Conservation (phyloP, 179 eudicot species). For the Silene vulgaris region DNA sequence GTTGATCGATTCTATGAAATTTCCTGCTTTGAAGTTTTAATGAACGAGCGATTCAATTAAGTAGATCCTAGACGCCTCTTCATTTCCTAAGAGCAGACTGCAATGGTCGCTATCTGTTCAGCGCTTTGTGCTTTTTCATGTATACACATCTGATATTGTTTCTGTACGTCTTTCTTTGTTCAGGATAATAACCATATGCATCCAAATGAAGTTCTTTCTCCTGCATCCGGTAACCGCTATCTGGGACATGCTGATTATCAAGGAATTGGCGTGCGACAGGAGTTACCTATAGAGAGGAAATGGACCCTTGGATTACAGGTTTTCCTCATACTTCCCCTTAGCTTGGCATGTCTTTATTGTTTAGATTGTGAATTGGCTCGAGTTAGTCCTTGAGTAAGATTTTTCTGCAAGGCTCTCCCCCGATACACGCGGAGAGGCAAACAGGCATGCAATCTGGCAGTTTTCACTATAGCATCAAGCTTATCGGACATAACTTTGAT, state of each 20-base stretch:
- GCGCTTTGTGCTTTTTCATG: neutral
- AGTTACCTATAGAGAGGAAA: conserved; percentile 66
- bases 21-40: neutral
- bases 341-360: neutral
- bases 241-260: conserved; percentile 60
- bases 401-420: neutral
- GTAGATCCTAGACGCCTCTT: neutral
- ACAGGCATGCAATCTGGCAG: neutral
- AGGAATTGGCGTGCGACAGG: conserved; percentile 56
- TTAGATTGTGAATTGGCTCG: neutral
- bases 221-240: conserved; percentile 47
- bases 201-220: conserved; percentile 47
- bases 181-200: conserved; percentile 53
- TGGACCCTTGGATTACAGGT: conserved; percentile 99
- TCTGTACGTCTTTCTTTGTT: conserved; percentile 8
- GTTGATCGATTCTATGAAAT: neutral
- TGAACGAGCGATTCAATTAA: neutral
- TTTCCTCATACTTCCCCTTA: conserved; percentile 15
- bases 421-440: neutral
- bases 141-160: neutral
- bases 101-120: neutral
- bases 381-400: neutral
- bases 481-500: neutral
- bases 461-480: neutral
- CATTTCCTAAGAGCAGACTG: neutral